phyloP scores from a whole-genome alignment of 2,329 filamentous ascomycete species.

The Colletotrichum camelliae region DNA sequence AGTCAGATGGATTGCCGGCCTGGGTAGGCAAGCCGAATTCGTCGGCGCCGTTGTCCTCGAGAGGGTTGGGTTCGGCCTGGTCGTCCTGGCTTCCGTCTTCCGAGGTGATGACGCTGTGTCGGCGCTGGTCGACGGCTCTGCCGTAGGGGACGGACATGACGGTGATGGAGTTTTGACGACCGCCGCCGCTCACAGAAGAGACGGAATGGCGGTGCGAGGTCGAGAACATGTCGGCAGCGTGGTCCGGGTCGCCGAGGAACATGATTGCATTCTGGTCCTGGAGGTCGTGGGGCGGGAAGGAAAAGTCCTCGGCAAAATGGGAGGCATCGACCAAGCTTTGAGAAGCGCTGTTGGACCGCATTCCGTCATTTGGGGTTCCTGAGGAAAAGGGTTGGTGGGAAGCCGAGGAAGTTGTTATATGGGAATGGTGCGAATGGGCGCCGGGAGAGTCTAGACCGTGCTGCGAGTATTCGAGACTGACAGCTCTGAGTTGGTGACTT shows the following conservation, averaged over 20 bases:
- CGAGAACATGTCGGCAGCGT: slow-evolving; percentile 34
- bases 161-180: slow-evolving; percentile 39
- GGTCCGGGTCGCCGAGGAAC: slow-evolving; percentile 37
- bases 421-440: slow-evolving; percentile 23
- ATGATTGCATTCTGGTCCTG: slow-evolving; percentile 47
- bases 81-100: slow-evolving; percentile 51
- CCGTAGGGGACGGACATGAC: slow-evolving; percentile 34
- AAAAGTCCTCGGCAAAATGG: slow-evolving; percentile 56
- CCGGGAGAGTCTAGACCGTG: slow-evolving; percentile 17
- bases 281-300: slow-evolving; percentile 54
- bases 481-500: slow-evolving; percentile 36
- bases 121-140: slow-evolving; percentile 28
- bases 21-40: slow-evolving; percentile 61
- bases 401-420: slow-evolving; percentile 17
- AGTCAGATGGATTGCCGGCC: slow-evolving; percentile 58
- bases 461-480: slow-evolving; percentile 38
- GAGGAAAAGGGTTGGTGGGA: slow-evolving; percentile 17
- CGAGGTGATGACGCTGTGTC: slow-evolving; percentile 42
- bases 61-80: slow-evolving; percentile 48
- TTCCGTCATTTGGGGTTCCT: slow-evolving; percentile 32
- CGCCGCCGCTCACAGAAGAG: slow-evolving; percentile 38
- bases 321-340: slow-evolving; percentile 49
- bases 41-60: slow-evolving; percentile 61
- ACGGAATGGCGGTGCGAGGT: slow-evolving; percentile 35
- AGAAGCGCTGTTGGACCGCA: slow-evolving; percentile 38